Evolutionary conservation across 441 rosid genomes (phyloP).

Genomic region (Flueggea neowawraea): DNA sequence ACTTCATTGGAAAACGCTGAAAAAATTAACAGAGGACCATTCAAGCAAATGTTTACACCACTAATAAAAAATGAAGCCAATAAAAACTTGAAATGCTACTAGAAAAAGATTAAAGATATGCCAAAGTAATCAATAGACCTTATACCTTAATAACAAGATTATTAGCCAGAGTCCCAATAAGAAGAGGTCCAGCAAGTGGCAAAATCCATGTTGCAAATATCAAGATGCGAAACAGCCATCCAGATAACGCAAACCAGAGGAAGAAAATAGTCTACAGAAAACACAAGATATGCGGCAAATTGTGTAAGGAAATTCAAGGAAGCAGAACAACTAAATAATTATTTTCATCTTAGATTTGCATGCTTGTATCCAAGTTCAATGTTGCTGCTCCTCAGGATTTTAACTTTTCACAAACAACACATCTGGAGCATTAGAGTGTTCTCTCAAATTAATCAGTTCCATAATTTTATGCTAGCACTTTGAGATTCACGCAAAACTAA

Average conservation of each 20-base stretch:
- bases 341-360: background rate
- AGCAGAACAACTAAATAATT: background rate
- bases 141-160: conserved; percentile 84
- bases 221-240: conserved; percentile 87
- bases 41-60: background rate
- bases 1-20: too few relatives aligned
- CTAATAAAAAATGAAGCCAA: background rate
- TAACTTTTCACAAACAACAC: background rate
- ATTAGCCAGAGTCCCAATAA: conserved; percentile 86
- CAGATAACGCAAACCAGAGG: conserved; percentile 92
- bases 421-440: too few relatives aligned
- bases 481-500: too few relatives aligned
- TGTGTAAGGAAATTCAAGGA: background rate
- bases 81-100: background rate
- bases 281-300: background rate
- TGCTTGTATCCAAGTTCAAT: too few relatives aligned
- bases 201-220: conserved; percentile 74
- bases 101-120: background rate
- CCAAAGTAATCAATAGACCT: background rate
- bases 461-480: too few relatives aligned
- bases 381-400: too few relatives aligned
- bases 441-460: too few relatives aligned
- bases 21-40: too few relatives aligned
- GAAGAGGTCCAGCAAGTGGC: conserved; percentile 96
- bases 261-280: conserved; percentile 70